A percentile compares a stretch with the other conserved stretches of the same genome.
These are phyloP conservation scores for Imleria badia DNA, from an alignment of 768 basidiomycete genomes.

Conservation along the genomic window DNA sequence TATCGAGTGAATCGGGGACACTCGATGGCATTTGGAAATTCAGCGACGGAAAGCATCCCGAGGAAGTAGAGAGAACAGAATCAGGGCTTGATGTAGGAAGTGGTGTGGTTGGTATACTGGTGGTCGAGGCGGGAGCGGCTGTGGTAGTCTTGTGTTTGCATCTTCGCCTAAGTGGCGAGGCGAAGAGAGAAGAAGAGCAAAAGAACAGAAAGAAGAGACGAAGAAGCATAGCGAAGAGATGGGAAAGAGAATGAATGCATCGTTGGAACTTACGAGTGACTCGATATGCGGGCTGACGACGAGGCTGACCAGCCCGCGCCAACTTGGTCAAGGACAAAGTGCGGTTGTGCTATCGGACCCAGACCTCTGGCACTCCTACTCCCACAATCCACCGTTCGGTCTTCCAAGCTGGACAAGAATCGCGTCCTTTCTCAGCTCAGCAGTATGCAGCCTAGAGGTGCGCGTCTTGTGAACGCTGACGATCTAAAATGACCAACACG, in stretches of 20 bases:
- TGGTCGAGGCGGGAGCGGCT: no score
- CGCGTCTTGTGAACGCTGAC: no score
- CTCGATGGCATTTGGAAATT: slow-evolving; percentile 55
- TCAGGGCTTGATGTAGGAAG: not conserved
- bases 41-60: slow-evolving; percentile 39
- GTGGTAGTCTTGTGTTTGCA: not conserved
- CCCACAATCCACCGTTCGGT: no score
- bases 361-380: no score
- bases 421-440: no score
- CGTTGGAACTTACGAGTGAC: not conserved
- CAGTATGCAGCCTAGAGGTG: no score
- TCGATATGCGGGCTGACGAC: no score
- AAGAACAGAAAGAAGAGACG: not conserved
- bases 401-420: no score
- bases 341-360: no score
- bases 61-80: not conserved
- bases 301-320: no score
- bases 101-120: not conserved
- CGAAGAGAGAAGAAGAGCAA: slow-evolving; percentile 10
- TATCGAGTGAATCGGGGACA: slow-evolving; percentile 43
- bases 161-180: slow-evolving; percentile 14
- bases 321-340: no score
- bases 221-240: slow-evolving; percentile 11
- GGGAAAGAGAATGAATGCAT: not conserved
- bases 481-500: no score